Conservation (phyloP, 179 eudicot genomes). For the Monotropa hypopitys region DNA sequence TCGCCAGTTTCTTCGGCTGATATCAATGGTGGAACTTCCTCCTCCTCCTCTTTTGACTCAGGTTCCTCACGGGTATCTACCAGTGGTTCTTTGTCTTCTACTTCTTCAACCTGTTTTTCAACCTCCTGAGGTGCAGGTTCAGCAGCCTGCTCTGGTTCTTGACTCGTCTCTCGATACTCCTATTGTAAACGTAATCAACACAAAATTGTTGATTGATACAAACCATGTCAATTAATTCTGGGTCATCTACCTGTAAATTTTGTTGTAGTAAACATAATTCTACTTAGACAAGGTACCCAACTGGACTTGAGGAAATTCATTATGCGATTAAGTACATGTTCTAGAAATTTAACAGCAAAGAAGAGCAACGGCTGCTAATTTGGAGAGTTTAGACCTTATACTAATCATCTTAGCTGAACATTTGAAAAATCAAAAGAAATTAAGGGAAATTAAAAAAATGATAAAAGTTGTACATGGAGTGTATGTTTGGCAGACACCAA, state of each 20-base stretch:
- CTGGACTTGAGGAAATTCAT: neutral
- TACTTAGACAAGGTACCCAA: neutral
- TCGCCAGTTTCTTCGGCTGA: slow-evolving; percentile 48
- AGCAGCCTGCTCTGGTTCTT: slow-evolving; percentile 31
- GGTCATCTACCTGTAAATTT: neutral
- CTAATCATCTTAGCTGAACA: too few relatives aligned
- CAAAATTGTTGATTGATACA: neutral
- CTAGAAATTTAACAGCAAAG: neutral
- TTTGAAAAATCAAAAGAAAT: too few relatives aligned
- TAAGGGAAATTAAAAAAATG: too few relatives aligned
- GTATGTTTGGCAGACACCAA: too few relatives aligned
- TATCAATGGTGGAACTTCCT: slow-evolving; percentile 47
- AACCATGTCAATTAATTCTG: neutral
- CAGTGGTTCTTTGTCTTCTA: slow-evolving; percentile 29
- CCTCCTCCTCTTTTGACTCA: slow-evolving; percentile 17
- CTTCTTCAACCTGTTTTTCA: slow-evolving; percentile 35
- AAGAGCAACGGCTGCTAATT: neutral
- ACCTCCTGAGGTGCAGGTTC: slow-evolving; percentile 31
- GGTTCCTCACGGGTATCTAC: slow-evolving; percentile 30
- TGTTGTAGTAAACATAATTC: neutral
- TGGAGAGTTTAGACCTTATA: too few relatives aligned
- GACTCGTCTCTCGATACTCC: slow-evolving; percentile 50
- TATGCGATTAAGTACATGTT: neutral
- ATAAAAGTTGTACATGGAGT: too few relatives aligned
- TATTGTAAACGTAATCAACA: slow-evolving; percentile 17